Evolutionary conservation across 1,284 basidiomycete species (phyloP).

Genomic region (Boletus austroedulis): DNA sequence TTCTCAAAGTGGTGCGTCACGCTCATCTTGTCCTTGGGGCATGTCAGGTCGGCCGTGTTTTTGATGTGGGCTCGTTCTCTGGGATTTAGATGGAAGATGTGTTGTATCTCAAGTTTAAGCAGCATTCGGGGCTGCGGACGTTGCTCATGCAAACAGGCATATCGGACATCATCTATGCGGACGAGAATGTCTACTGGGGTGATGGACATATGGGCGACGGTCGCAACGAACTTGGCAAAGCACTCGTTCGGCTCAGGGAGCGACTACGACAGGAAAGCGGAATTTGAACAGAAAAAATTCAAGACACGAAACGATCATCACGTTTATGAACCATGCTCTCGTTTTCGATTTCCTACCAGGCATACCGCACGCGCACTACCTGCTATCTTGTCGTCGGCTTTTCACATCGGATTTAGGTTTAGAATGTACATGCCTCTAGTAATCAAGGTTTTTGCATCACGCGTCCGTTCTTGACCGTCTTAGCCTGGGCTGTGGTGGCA

Average conservation of each 20-base stretch:
- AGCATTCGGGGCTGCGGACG: constrained; percentile 49
- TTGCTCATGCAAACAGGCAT: constrained; percentile 49
- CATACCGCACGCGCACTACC: not conserved
- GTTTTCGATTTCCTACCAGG: not conserved
- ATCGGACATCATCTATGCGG: constrained; percentile 49
- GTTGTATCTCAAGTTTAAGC: constrained; percentile 57
- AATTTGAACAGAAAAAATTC: not conserved
- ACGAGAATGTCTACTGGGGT: constrained; percentile 53
- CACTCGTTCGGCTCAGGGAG: constrained; percentile 52
- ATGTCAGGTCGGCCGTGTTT: too few relatives aligned
- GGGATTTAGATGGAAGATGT: constrained; percentile 57
- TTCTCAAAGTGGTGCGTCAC: constrained; percentile 46
- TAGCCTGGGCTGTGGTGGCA: too few relatives aligned
- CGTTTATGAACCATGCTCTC: not conserved
- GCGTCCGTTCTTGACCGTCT: constrained; percentile 15
- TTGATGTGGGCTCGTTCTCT: not conserved
- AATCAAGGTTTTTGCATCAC: constrained; percentile 1
- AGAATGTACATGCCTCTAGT: not conserved
- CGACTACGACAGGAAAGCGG: constrained; percentile 39
- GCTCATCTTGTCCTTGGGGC: not conserved
- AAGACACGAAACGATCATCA: not conserved
- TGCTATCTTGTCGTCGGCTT: constrained; percentile 5
- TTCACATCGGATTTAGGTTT: not conserved
- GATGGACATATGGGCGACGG: constrained; percentile 48
- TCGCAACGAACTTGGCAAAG: constrained; percentile 55